Base-by-base conservation (phyloP, 2,329 filamentous ascomycete species). In the Pseudogymnoascus sp. region DNA sequence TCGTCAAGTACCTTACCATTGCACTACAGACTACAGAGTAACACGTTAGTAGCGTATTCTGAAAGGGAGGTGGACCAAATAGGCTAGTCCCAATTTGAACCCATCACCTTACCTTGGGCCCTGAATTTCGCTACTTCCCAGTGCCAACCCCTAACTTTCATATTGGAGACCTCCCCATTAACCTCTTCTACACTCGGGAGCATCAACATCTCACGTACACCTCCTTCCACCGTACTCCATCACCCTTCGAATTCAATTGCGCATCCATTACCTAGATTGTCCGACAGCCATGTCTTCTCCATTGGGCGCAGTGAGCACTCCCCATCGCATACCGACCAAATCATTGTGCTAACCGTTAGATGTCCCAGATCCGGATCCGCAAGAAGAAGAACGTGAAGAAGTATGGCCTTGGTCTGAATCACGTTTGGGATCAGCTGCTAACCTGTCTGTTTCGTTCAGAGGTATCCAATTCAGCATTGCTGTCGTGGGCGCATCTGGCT, bases 381-480 rank as follows among this genome's bases (percentile, higher is more conserved):
- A 89, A 91, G 80, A 99, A 99, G 93, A 99, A 99, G 90, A 97
- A 99, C 85, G 93, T 99, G 81, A 74, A 74, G 68, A 74, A 74
- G 69, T 60, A 60, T 60, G 58, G 97, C 49, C 29, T 55, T 33
- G 49, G 33, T 55, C 29, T n/a, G 29, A 55, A 21, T 21, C 3
- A 33, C 26, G 49, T n/a, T 33, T 55, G 49, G 21, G 49, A 55
- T 33, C 49, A 21, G 49, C 29, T 33, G 97, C 90, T 55, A 97
- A 97, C 86, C 29, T 33, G 49, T 55, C 16, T 33, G 49, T 33
- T 33, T 55, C 49, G 8, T 39, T 26, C 33, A 60, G 58, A 38
- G 94, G 94, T 76, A 97, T 99, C 75, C 94, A 99, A 84, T 99
- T 99, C 83, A 97, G 92, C 79, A 80, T 99, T 85, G 99, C 99